These are phyloP conservation scores for Vigna hirtella DNA, from an alignment of 306 rosid genomes.

Conservation along the genomic window DNA sequence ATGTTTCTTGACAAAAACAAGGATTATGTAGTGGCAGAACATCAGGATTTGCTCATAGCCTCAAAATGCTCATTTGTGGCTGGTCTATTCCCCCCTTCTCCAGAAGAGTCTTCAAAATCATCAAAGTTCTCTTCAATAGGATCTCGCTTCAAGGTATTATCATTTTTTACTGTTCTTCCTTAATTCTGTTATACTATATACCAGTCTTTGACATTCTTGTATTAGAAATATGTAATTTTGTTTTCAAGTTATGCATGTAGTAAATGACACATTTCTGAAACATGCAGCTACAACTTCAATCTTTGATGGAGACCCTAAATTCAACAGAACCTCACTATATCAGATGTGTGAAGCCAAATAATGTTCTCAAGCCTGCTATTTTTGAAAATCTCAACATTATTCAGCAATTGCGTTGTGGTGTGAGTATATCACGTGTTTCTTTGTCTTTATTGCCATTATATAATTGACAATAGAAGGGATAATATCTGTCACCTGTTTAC, in stretches of 20 bases:
- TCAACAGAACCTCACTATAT: slow-evolving; percentile 99
- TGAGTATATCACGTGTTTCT: slow-evolving; percentile 63
- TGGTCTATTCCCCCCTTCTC: slow-evolving; percentile 86
- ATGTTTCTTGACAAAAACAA: slow-evolving; percentile 97
- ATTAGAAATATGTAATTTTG: slow-evolving; percentile 34
- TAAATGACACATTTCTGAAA: slow-evolving; percentile 43
- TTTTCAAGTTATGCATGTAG: slow-evolving; percentile 34
- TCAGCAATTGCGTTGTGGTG: slow-evolving; percentile 99
- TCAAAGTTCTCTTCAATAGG: slow-evolving; percentile 98
- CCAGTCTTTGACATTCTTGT: slow-evolving; percentile 12
- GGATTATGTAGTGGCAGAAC: slow-evolving; percentile 99
- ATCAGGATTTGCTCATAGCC: slow-evolving; percentile 86
- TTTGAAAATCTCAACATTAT: slow-evolving; percentile 89
- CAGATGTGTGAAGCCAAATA: slow-evolving; percentile 99
- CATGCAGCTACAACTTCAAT: slow-evolving; percentile 97
- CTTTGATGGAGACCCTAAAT: slow-evolving; percentile 97
- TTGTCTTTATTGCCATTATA: slow-evolving; percentile 43
- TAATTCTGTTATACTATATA: slow-evolving; percentile 15
- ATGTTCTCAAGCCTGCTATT: slow-evolving; percentile 94
- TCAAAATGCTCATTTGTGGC: slow-evolving; percentile 89
- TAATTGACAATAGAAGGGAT: slow-evolving; percentile 19
- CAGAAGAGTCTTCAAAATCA: slow-evolving; percentile 91
- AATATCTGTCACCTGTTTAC: slow-evolving; percentile 25
- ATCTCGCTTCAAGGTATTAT: slow-evolving; percentile 89
- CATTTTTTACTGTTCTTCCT: slow-evolving; percentile 23